Evolutionary conservation across 2,329 filamentous ascomycete species (phyloP).

Genomic region (Cryphonectria radicalis): DNA sequence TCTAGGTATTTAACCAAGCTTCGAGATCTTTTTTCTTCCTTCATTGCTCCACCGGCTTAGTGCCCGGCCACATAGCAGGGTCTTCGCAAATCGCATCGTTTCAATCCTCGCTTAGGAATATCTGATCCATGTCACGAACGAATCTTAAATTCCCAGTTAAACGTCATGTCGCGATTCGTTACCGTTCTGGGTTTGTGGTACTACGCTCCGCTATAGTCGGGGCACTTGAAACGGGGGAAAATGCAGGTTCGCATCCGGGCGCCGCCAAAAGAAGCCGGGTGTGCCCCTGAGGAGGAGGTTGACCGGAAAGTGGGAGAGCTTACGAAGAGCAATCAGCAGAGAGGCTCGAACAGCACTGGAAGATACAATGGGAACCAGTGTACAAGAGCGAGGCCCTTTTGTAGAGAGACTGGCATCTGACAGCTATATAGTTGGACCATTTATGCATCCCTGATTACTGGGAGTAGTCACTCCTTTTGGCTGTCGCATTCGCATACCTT

Average conservation of each 20-base stretch:
- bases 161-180: neutral
- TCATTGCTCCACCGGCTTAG: neutral
- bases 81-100: neutral
- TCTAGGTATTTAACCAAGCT: neutral
- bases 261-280: neutral
- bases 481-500: no score
- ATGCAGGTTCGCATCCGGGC: neutral
- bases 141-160: neutral
- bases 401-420: no score
- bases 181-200: neutral
- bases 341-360: neutral
- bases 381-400: neutral
- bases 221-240: constrained; percentile 4
- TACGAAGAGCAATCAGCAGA: neutral
- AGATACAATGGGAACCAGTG: neutral
- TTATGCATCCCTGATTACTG: no score
- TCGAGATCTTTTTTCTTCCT: neutral
- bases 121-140: neutral
- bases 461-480: no score
- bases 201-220: neutral
- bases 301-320: neutral
- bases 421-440: no score
- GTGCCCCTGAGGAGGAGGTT: neutral
- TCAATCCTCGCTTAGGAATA: neutral
- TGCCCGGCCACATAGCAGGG: neutral